Evolutionary conservation across 2,329 filamentous ascomycete species (phyloP), one percentile per base, ranked within the genome.

Genomic region (Colletotrichum magnum): DNA sequence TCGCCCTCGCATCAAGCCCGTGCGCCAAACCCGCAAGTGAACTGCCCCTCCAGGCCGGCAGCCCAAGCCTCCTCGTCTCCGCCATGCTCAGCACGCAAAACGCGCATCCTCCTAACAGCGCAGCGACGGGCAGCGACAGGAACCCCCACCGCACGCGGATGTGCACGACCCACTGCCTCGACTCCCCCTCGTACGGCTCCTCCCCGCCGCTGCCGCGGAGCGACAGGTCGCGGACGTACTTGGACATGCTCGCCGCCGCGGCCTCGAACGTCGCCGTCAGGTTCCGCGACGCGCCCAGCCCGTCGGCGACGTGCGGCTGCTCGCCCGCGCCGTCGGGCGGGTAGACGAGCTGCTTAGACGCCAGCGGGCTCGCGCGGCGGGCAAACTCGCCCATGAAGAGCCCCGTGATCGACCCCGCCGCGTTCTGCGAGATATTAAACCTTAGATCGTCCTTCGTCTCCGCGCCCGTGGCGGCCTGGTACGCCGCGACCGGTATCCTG

Each of bases 41-140:
- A 12, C 60, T 57, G 16, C 60, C 50, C 6, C 32, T 45, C 60
- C 60, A 63, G 2, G 60, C 51, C 6, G 50, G 51, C 10, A 63
- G 13, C 2, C 41, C 21, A 0, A 63, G 15, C 1, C 16, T 2
- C 2, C 16, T 18, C 9, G 60, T 63, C 24, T 63, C 60, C 6
- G 13, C n/a, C 0, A 63, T 57, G 4, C 24, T 39, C 0, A 56
- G 1, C 2, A 57, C 6, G 41, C 51, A 54, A 6, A 63, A 63
- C 2, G 56, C 0, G 12, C 50, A 36, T 0, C 60, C 60, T 4
- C n/a, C 39, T 2, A 57, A 2, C 1, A 63, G n/a, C 7, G 41
- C 39, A 0, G 24, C 39, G 1, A 63, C 10, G 1, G 60, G 60
- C 12, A 63, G 26, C 0, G 24, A n/a, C 12, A 63, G 1, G 6